Conservation (phyloP, 2,329 filamentous ascomycete genomes). For the Colletotrichum paranaense region DNA sequence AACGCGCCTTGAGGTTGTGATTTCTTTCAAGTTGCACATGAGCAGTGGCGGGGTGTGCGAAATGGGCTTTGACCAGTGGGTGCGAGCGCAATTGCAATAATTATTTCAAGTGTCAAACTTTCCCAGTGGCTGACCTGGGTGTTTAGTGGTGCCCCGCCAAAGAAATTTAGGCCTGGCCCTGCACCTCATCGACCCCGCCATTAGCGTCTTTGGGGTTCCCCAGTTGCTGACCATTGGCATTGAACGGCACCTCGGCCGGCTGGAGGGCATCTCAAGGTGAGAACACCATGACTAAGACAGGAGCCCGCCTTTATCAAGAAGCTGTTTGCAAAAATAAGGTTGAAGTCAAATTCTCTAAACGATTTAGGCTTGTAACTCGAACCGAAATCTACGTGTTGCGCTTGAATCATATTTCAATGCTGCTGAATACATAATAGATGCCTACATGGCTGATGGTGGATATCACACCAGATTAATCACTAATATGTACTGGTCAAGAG, state of each 20-base stretch:
- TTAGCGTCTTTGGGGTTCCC: conserved; percentile 22
- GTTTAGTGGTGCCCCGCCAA: conserved; percentile 31
- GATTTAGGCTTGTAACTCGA: background rate
- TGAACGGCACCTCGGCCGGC: background rate
- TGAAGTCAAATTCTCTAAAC: background rate
- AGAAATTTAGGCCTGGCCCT: conserved; percentile 27
- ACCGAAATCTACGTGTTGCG: too few relatives aligned
- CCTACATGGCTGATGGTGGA: background rate
- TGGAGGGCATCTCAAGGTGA: background rate
- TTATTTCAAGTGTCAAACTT: conserved; percentile 26
- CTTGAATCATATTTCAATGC: too few relatives aligned
- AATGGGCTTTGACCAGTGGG: conserved; percentile 22
- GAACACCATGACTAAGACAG: background rate
- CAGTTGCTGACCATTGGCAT: background rate
- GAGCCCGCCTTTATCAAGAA: background rate
- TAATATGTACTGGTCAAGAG: background rate
- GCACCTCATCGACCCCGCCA: conserved; percentile 33
- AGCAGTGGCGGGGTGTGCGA: conserved; percentile 21
- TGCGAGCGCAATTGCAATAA: conserved; percentile 29
- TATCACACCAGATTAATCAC: too few relatives aligned
- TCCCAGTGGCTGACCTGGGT: conserved; percentile 12
- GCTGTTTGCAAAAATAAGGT: background rate
- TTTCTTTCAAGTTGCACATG: background rate
- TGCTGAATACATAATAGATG: background rate
- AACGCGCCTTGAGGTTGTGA: background rate